phyloP scores from a whole-genome alignment of 495 filamentous ascomycete genomes.

The Aeminium ludgeri region DNA sequence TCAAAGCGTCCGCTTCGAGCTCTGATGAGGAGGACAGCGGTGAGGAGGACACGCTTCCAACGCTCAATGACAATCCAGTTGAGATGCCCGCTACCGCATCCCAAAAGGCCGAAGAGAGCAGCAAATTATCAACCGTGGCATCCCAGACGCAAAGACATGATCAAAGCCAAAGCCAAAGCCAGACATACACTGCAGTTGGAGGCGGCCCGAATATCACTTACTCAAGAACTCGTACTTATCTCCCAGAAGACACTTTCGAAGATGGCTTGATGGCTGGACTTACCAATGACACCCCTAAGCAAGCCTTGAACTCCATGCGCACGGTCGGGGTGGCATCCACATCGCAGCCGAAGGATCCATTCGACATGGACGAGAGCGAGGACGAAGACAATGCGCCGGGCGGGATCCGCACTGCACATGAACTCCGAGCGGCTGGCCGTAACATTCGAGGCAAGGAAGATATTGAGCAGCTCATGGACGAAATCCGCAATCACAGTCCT shows the following conservation, averaged over 20 bases:
- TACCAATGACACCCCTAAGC: conserved; percentile 8
- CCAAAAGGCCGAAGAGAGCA: not conserved
- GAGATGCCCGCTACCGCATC: not conserved
- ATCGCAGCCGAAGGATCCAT: conserved; percentile 7
- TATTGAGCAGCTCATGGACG: conserved; percentile 67
- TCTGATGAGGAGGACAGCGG: conserved; percentile 5
- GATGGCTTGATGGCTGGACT: conserved; percentile 14
- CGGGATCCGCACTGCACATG: conserved; percentile 68
- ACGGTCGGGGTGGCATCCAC: conserved; percentile 4
- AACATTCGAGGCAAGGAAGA: conserved; percentile 69
- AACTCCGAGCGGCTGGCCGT: conserved; percentile 70
- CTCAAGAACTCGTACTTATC: conserved; percentile 42
- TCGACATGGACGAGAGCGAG: conserved; percentile 20
- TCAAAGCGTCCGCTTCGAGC: conserved; percentile 14
- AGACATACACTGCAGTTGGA: not conserved
- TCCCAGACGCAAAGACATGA: not conserved
- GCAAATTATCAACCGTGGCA: not conserved
- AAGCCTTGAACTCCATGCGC: not conserved
- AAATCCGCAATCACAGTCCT: conserved; percentile 45
- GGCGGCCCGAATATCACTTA: conserved; percentile 39
- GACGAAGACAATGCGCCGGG: conserved; percentile 30
- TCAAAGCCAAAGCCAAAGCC: conserved; percentile 10
- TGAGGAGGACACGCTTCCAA: not conserved
- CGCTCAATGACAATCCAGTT: not conserved
- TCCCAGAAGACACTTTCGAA: conserved; percentile 31